These are phyloP conservation scores for Gossypium davidsonii DNA, from an alignment of 441 rosid genomes.

Conservation along the genomic window DNA sequence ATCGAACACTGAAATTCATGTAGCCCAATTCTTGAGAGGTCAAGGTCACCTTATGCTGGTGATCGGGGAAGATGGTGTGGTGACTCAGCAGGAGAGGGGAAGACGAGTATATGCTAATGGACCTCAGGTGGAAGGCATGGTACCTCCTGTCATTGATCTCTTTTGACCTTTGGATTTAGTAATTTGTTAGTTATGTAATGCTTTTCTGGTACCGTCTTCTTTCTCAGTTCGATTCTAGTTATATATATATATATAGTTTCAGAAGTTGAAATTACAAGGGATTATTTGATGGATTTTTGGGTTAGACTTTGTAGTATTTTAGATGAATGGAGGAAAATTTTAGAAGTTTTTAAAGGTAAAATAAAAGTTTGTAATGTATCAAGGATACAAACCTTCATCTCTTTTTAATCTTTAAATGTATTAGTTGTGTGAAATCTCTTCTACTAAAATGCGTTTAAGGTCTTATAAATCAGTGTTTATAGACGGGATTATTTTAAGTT, in stretches of 20 bases:
- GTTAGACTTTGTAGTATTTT: background rate
- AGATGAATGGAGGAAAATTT: background rate
- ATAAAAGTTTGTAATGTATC: background rate
- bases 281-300: background rate
- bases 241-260: background rate
- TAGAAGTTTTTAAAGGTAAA: background rate
- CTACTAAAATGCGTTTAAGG: background rate
- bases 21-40: slow-evolving; percentile 6
- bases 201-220: background rate
- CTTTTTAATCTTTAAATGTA: background rate
- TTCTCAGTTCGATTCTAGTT: background rate
- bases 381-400: background rate
- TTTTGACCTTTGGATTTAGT: no score
- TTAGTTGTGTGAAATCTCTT: background rate
- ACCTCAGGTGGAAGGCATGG: slow-evolving; percentile 33
- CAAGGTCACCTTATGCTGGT: background rate
- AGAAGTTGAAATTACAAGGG: background rate
- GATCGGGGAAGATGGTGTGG: background rate
- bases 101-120: background rate
- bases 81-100: background rate
- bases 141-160: background rate
- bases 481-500: background rate
- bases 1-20: background rate
- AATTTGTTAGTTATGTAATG: background rate
- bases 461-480: background rate